Conservation (phyloP, 2,329 filamentous ascomycete genomes). For the Trichoderma sp. region DNA sequence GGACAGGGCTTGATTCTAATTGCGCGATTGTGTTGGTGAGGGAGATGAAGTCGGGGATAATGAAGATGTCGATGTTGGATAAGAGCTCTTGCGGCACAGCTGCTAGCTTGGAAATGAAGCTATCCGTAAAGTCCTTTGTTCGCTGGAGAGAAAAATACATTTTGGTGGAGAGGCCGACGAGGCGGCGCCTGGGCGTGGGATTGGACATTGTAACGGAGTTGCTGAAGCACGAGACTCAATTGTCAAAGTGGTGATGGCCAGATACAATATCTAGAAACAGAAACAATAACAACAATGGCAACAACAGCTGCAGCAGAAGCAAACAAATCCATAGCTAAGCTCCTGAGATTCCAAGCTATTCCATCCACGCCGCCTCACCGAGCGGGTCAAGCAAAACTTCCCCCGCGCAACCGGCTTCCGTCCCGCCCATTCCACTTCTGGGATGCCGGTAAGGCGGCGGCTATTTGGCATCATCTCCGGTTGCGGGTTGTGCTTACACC, state of each 20-base stretch:
- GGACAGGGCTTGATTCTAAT: constrained; percentile 40
- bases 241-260: neutral
- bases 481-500: neutral
- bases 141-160: constrained; percentile 71
- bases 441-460: constrained; percentile 14
- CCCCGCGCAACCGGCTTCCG: constrained; percentile 14
- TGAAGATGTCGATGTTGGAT: constrained; percentile 65
- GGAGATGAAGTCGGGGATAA: constrained; percentile 75
- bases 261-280: neutral
- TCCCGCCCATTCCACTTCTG: constrained; percentile 19
- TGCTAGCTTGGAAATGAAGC: constrained; percentile 47
- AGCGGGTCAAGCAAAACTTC: constrained; percentile 8
- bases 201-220: constrained; percentile 16
- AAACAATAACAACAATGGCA: neutral
- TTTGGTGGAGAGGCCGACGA: constrained; percentile 73
- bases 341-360: neutral
- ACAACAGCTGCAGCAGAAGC: neutral
- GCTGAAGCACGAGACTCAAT: neutral
- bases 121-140: constrained; percentile 56
- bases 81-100: constrained; percentile 41
- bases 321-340: neutral
- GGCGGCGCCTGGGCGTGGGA: constrained; percentile 47
- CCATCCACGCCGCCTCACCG: neutral
- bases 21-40: constrained; percentile 53
- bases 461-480: neutral